These are phyloP conservation scores for Trypanosoma theileri DNA, from an alignment of 208 protist genomes.

Conservation along the genomic window DNA sequence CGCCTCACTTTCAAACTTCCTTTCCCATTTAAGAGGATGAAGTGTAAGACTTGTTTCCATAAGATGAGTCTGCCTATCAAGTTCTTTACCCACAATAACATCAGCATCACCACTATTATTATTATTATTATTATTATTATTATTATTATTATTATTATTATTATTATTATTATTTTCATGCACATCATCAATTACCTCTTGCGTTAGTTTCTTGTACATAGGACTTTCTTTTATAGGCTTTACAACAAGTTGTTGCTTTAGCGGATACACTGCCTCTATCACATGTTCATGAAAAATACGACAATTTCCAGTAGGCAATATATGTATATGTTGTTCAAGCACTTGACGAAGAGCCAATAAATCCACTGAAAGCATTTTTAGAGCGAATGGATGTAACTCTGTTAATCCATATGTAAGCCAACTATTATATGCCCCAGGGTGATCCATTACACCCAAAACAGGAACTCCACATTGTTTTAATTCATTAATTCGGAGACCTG, in stretches of 20 bases:
- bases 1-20: conserved; percentile 60
- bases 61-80: neutral
- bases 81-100: conserved; percentile 1
- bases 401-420: conserved; percentile 75
- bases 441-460: conserved; percentile 80
- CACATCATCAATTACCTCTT: neutral
- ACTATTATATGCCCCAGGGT: conserved; percentile 84
- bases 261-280: conserved; percentile 79
- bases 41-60: conserved; percentile 74
- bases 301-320: conserved; percentile 49
- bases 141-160: conserved; percentile 13
- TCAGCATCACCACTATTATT: neutral
- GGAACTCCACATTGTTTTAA: conserved; percentile 54
- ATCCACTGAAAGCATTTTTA: conserved; percentile 83
- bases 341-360: conserved; percentile 54
- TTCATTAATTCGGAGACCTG: conserved; percentile 53
- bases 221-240: conserved; percentile 46
- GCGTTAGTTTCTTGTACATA: neutral
- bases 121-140: conserved; percentile 1
- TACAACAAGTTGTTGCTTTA: conserved; percentile 75
- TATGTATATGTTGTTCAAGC: conserved; percentile 58
- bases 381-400: conserved; percentile 83
- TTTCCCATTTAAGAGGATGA: conserved; percentile 69
- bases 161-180: conserved; percentile 15
- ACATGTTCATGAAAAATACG: conserved; percentile 81